These are phyloP conservation scores for Geotrichum klebahnii DNA, from an alignment of 1,139 yeast genomes.

Conservation along the genomic window DNA sequence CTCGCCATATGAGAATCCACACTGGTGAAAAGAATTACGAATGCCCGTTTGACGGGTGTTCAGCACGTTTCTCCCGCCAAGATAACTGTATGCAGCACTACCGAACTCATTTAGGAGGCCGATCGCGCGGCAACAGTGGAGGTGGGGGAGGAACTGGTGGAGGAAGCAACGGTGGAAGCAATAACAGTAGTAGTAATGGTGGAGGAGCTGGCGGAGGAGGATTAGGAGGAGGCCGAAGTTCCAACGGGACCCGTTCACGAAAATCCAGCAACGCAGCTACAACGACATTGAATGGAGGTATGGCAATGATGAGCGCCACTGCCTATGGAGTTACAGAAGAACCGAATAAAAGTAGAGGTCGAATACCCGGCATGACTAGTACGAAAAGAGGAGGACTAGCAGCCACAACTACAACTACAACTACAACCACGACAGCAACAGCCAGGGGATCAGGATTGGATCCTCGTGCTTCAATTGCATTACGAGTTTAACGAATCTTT, in stretches of 20 bases:
- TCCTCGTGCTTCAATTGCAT: constrained; percentile 5
- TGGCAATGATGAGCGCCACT: not conserved
- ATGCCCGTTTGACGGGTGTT: constrained; percentile 82
- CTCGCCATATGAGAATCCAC: constrained; percentile 76
- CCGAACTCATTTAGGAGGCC: constrained; percentile 58
- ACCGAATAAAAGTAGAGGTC: too few species aligned
- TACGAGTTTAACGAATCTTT: constrained; percentile 1
- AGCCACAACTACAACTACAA: not conserved
- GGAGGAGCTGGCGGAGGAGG: constrained; percentile 3
- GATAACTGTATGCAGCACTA: constrained; percentile 93
- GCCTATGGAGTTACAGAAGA: not conserved
- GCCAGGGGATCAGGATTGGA: not conserved
- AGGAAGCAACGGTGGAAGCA: too few species aligned
- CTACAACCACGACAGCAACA: too few species aligned
- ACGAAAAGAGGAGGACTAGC: not conserved
- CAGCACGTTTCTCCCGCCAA: constrained; percentile 81
- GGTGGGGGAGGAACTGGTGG: too few species aligned
- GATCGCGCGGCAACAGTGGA: constrained; percentile 14
- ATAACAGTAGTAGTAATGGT: not conserved
- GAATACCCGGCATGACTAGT: too few species aligned
- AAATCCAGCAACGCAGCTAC: not conserved
- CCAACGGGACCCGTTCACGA: not conserved
- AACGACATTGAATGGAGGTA: not conserved
- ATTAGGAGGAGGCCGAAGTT: too few species aligned
- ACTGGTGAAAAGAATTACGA: constrained; percentile 85